Percentiles rank a stretch among this genome's conserved stretches.
phyloP scores from a whole-genome alignment of 2,329 filamentous ascomycete genomes.

The Paecilomyces sp. region DNA sequence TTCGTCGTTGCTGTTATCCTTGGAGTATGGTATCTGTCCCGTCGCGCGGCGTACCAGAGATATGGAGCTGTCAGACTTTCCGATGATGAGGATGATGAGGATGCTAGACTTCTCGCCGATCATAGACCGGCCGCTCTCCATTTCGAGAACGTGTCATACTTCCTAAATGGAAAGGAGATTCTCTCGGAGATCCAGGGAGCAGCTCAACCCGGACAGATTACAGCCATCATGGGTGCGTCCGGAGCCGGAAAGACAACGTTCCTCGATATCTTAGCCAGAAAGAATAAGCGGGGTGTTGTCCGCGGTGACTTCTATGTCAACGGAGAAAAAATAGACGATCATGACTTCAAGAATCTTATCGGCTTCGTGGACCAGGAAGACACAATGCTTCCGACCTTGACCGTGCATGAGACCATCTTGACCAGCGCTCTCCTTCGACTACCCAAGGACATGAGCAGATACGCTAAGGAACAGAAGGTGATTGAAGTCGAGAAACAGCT shows the following conservation, averaged over 20 bases:
- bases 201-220: constrained; percentile 90
- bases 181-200: constrained; percentile 72
- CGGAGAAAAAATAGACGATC: constrained; percentile 77
- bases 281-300: constrained; percentile 83
- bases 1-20: constrained; percentile 86
- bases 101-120: constrained; percentile 76
- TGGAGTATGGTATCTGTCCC: constrained; percentile 77
- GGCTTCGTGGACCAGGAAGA: constrained; percentile 99
- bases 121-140: constrained; percentile 85
- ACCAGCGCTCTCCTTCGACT: constrained; percentile 87
- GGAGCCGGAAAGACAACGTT: constrained; percentile 97
- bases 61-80: constrained; percentile 66
- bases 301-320: constrained; percentile 86
- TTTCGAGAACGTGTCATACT: constrained; percentile 82
- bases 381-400: constrained; percentile 90
- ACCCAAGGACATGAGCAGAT: constrained; percentile 81
- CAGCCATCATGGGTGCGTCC: constrained; percentile 96
- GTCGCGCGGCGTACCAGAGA: constrained; percentile 56
- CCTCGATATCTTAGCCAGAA: constrained; percentile 87
- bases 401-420: constrained; percentile 94
- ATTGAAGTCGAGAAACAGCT: constrained; percentile 93
- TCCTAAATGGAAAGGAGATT: constrained; percentile 81
- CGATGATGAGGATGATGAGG: constrained; percentile 85
- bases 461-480: constrained; percentile 84
- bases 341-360: constrained; percentile 83